Evolutionary conservation across 768 basidiomycete species (phyloP).

Genomic region (Panellus pusillus): DNA sequence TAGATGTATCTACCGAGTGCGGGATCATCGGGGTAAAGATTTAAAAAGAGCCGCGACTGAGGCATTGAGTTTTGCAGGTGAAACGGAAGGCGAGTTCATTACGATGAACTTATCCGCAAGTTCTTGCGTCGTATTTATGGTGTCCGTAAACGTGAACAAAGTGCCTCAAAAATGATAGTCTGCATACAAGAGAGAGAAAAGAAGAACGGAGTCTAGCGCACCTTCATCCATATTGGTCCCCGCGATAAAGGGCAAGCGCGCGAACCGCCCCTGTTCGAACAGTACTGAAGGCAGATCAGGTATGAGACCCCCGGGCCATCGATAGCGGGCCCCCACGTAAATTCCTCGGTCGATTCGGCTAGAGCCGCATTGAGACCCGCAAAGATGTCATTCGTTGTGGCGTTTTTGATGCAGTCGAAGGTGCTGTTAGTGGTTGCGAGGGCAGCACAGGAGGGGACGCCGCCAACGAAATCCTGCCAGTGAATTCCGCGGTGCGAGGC

Average conservation of each 20-base stretch:
- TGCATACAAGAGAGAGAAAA: background rate
- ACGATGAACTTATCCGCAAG: no score
- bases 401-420: conserved; percentile 31
- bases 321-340: conserved; percentile 39
- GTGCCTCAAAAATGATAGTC: background rate
- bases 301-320: conserved; percentile 42
- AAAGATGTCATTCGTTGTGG: conserved; percentile 32
- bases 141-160: no score
- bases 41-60: no score
- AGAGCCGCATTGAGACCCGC: conserved; percentile 27
- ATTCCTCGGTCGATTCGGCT: conserved; percentile 18
- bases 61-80: no score
- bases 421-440: conserved; percentile 30
- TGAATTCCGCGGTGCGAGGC: conserved; percentile 29
- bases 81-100: no score
- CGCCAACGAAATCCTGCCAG: conserved; percentile 33
- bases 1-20: conserved; percentile 16
- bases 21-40: conserved; percentile 43
- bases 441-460: conserved; percentile 28
- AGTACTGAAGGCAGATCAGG: conserved; percentile 39
- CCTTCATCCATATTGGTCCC: conserved; percentile 50
- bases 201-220: conserved; percentile 10
- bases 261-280: conserved; percentile 33
- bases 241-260: conserved; percentile 43
- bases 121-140: no score